Percentiles rank a stretch among this genome's conserved stretches.
Evolutionary conservation across 768 basidiomycete genomes (phyloP).

Genomic region (Boletales sp.): DNA sequence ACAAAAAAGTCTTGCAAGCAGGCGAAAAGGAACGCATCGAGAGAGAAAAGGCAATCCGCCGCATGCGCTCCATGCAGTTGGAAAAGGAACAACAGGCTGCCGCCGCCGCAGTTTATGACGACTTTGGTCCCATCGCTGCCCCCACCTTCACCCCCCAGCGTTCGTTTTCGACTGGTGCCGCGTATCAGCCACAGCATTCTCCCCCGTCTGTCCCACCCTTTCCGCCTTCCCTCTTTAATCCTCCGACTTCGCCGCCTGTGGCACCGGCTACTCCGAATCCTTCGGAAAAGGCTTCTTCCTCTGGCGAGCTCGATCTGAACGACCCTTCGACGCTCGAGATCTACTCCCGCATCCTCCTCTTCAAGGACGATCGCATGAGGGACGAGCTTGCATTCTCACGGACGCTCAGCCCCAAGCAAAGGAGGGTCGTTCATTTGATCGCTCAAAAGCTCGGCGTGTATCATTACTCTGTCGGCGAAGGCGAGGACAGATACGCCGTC

Average conservation of each 20-base stretch:
- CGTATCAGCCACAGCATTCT: conserved; percentile 66
- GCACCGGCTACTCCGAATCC: conserved; percentile 58
- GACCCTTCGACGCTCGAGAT: conserved; percentile 96
- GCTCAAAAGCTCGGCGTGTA: conserved; percentile 96
- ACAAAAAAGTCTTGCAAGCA: conserved; percentile 99
- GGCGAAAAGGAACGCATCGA: conserved; percentile 99
- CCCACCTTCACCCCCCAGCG: conserved; percentile 67
- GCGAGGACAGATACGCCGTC: conserved; percentile 90
- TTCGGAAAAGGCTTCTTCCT: conserved; percentile 58
- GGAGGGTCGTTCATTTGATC: conserved; percentile 91
- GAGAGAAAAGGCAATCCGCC: conserved; percentile 94
- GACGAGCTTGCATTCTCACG: conserved; percentile 97
- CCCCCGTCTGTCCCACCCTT: conserved; percentile 47
- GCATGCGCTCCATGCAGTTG: conserved; percentile 96
- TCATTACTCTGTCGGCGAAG: conserved; percentile 90
- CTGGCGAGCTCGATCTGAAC: conserved; percentile 87
- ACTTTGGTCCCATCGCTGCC: conserved; percentile 58
- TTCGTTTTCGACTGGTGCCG: conserved; percentile 61
- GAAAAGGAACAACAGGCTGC: conserved; percentile 68
- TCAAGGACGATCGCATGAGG: conserved; percentile 97
- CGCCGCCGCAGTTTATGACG: conserved; percentile 48
- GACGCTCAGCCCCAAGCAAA: conserved; percentile 76
- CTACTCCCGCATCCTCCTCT: conserved; percentile 91
- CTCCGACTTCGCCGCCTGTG: conserved; percentile 49
- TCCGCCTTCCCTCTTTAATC: conserved; percentile 41